These are phyloP conservation scores for Rhizopogon vulgaris DNA, from an alignment of 768 basidiomycete species.

Conservation along the genomic window DNA sequence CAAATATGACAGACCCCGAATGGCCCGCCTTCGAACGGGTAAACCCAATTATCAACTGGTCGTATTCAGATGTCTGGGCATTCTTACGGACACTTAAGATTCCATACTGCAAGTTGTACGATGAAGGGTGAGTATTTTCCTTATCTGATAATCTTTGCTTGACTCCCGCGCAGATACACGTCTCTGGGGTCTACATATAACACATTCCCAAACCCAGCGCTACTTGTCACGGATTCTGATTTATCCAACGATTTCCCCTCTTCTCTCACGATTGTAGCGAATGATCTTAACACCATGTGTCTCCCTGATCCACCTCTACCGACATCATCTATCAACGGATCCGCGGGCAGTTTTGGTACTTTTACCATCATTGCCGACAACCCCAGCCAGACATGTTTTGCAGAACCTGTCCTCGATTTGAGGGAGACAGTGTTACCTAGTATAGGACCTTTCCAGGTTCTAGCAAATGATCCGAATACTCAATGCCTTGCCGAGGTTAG, in stretches of 20 bases:
- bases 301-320: constrained; percentile 7
- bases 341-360: neutral
- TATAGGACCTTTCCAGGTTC: constrained; percentile 11
- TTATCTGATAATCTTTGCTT: neutral
- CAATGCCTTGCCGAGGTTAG: neutral
- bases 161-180: constrained; percentile 64
- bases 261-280: constrained; percentile 17
- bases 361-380: constrained; percentile 15
- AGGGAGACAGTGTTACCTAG: neutral
- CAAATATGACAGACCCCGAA: constrained; percentile 76
- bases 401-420: constrained; percentile 7
- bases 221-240: constrained; percentile 30
- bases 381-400: constrained; percentile 12
- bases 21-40: constrained; percentile 91
- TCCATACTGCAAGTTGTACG: constrained; percentile 86
- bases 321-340: neutral
- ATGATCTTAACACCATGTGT: constrained; percentile 16
- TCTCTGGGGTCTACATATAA: constrained; percentile 95
- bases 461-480: neutral
- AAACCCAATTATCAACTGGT: constrained; percentile 96
- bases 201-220: constrained; percentile 88
- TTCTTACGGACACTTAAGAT: constrained; percentile 72
- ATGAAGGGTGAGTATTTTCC: constrained; percentile 64
- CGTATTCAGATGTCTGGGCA: constrained; percentile 83
- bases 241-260: constrained; percentile 10